These are phyloP conservation scores for Protea cynaroides DNA, from an alignment of 164 flowering plant species.

Conservation along the genomic window DNA sequence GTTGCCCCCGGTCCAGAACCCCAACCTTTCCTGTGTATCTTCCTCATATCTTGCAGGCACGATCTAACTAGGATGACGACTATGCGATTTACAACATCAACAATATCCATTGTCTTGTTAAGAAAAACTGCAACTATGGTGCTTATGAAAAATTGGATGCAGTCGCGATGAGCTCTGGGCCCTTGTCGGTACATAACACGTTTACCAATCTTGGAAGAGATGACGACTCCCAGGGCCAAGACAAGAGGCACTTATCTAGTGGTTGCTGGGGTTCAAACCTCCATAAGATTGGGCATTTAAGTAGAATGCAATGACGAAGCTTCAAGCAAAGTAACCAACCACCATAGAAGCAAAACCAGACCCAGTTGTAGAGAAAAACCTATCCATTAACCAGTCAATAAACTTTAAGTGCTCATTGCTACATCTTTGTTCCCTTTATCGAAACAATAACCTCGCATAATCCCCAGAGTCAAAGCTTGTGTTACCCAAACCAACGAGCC, in stretches of 20 bases:
- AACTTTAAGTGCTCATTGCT: slow-evolving; percentile 14
- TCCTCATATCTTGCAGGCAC: too few relatives aligned
- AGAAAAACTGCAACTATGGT: slow-evolving; percentile 77
- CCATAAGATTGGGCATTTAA: slow-evolving; percentile 15
- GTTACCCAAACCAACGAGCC: slow-evolving; percentile 40
- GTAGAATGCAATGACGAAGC: slow-evolving; percentile 60
- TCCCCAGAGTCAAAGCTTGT: slow-evolving; percentile 58
- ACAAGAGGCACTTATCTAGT: background rate
- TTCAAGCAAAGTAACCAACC: slow-evolving; percentile 91
- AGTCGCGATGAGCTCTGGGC: slow-evolving; percentile 54
- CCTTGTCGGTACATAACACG: slow-evolving; percentile 34
- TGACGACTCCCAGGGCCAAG: slow-evolving; percentile 18
- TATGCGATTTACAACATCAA: too few relatives aligned
- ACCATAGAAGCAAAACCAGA: slow-evolving; percentile 83
- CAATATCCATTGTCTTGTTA: slow-evolving; percentile 66
- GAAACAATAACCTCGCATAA: slow-evolving; percentile 46
- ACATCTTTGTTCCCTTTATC: slow-evolving; percentile 14
- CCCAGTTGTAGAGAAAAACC: slow-evolving; percentile 60
- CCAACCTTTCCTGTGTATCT: too few relatives aligned
- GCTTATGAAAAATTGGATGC: slow-evolving; percentile 63
- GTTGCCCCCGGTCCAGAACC: too few relatives aligned
- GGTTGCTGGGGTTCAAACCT: slow-evolving; percentile 9
- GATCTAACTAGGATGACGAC: too few relatives aligned
- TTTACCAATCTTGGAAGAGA: slow-evolving; percentile 37
- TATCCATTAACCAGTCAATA: slow-evolving; percentile 52